phyloP scores from a whole-genome alignment of 495 filamentous ascomycete species.

The Talaromyces trachyspermus region DNA sequence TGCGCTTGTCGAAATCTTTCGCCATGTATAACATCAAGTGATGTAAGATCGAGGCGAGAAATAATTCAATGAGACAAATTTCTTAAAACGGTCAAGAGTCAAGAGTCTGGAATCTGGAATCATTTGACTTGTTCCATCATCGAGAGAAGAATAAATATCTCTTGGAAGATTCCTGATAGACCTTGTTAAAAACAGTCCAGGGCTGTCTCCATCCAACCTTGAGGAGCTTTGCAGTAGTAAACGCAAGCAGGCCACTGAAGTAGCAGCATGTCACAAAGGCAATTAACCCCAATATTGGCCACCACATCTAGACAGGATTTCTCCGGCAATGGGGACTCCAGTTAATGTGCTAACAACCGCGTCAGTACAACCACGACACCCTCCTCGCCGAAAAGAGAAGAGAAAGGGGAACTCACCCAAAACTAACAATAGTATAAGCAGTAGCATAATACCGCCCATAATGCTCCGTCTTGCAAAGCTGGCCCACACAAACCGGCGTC shows the following conservation, averaged over 20 bases:
- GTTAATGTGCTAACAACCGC: conserved; percentile 52
- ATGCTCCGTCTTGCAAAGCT: conserved; percentile 78
- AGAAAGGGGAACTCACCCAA: conserved; percentile 49
- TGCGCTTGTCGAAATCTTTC: neutral
- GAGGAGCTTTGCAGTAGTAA: conserved; percentile 53
- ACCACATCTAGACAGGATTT: conserved; percentile 49
- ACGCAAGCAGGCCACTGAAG: conserved; percentile 50
- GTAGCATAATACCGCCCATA: conserved; percentile 85
- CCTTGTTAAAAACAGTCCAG: conserved; percentile 29
- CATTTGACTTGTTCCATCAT: too few relatives aligned
- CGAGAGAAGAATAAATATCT: too few relatives aligned
- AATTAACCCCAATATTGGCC: conserved; percentile 59
- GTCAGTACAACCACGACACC: conserved; percentile 15
- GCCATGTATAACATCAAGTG: too few relatives aligned
- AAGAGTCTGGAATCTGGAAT: too few relatives aligned
- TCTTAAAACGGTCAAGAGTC: too few relatives aligned
- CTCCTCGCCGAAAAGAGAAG: neutral
- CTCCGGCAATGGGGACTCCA: conserved; percentile 81
- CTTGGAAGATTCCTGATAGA: too few relatives aligned
- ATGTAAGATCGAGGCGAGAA: conserved; percentile 1
- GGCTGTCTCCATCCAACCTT: conserved; percentile 59
- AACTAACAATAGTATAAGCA: conserved; percentile 80
- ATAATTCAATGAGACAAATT: too few relatives aligned
- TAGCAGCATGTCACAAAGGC: conserved; percentile 61
- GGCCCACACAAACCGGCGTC: conserved; percentile 83